Evolutionary conservation across 2,329 filamentous ascomycete genomes (phyloP), one percentile per base, ranked within the genome.

Genomic region (Elsinoe necatrix): DNA sequence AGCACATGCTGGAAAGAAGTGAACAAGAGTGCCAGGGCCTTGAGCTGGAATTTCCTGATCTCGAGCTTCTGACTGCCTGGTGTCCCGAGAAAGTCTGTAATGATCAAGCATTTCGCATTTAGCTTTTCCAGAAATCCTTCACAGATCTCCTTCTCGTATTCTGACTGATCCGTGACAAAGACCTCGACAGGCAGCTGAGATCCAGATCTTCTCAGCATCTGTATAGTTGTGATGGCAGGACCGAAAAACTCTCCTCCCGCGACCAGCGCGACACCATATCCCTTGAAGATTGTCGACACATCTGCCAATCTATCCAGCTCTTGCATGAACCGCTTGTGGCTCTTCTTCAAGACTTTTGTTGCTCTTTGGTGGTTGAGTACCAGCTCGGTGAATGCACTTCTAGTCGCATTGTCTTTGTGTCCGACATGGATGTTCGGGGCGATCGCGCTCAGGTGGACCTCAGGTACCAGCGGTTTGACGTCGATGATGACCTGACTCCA

Each of bases 1-100:
- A 79, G 66, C 8, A 78, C 68, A 23, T 76, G 68, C 58, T 76
- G 71, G 55, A 78, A 79, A 0, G 73, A 74, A 6, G 74, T 77
- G 61, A 78, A 75, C 4, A 78, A 65, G 63, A 78, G 72, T 1
- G 75, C 72, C 31, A 78, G 71, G 1, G 69, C 66, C 61, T 79
- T 79, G 62, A 75, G 71, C 60, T 78, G 76, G 62, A 74, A 78
- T 18, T 71, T 69, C 14, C 67, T 63, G 50, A 77, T 69, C 11
- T 68, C 62, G 7, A 68, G 62, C 3, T 63, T 42, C 20, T 59
- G 55, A 9, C 35, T 47, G 48, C 59, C 59, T 1, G 48, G 48
- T 4, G 37, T 34, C 12, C 67, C 61, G 3, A 77, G 61, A 7
- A 75, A 71, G n/a, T 71, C 68, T 1, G 71, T 71, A 4, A 79